Percentiles rank a stretch among this genome's conserved stretches.
These are phyloP conservation scores for Chalciporus chontae DNA, from an alignment of 768 basidiomycete species.

Conservation along the genomic window DNA sequence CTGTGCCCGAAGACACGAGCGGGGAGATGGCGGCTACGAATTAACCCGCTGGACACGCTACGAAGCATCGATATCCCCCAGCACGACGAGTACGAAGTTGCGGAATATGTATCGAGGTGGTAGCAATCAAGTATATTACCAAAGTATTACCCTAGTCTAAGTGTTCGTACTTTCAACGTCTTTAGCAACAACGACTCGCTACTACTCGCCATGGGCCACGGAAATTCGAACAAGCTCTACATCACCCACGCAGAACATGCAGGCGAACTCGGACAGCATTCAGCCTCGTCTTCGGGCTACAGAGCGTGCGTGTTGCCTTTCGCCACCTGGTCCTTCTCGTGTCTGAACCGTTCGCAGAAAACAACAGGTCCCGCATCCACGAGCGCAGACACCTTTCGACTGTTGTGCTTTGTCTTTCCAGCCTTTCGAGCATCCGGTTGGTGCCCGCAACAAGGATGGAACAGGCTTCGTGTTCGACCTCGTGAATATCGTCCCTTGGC, in stretches of 20 bases:
- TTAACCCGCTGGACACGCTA: slow-evolving; percentile 17
- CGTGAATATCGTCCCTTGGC: slow-evolving; percentile 90
- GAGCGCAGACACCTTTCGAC: slow-evolving; percentile 75
- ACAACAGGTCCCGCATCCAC: slow-evolving; percentile 61
- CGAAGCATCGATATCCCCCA: slow-evolving; percentile 20
- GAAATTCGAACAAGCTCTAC: slow-evolving; percentile 82
- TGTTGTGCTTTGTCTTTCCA: slow-evolving; percentile 91
- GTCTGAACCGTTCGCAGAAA: slow-evolving; percentile 44
- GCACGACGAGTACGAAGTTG: too few species aligned
- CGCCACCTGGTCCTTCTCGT: neutral
- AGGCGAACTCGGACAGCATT: slow-evolving; percentile 77
- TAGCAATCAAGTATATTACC: too few species aligned
- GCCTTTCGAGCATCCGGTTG: slow-evolving; percentile 85
- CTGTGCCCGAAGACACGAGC: slow-evolving; percentile 32
- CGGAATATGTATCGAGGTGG: too few species aligned
- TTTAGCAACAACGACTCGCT: neutral
- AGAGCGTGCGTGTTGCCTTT: slow-evolving; percentile 48
- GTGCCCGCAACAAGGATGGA: slow-evolving; percentile 77
- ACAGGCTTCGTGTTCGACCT: slow-evolving; percentile 84
- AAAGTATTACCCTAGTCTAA: too few species aligned
- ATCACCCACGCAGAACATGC: slow-evolving; percentile 88
- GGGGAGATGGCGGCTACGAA: slow-evolving; percentile 27
- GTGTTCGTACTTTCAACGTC: slow-evolving; percentile 2
- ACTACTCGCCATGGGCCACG: slow-evolving; percentile 64
- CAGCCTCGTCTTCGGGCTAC: slow-evolving; percentile 73